phyloP scores from a whole-genome alignment of 2,329 filamentous ascomycete genomes.

The Kalmusia sp. region DNA sequence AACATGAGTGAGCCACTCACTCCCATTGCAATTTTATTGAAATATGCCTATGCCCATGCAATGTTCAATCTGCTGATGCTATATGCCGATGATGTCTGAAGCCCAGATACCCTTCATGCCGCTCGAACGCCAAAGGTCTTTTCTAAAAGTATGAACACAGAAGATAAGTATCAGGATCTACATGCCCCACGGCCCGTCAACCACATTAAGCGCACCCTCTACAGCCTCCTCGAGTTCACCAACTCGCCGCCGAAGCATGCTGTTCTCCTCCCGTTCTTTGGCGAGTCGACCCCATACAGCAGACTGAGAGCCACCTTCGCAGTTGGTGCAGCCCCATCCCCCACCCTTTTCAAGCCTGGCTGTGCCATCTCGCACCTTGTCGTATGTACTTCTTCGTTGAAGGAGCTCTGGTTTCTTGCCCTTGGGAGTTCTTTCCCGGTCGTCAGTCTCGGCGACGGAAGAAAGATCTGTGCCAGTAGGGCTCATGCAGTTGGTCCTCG shows the following conservation, averaged over 20 bases:
- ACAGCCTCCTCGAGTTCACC: conserved; percentile 61
- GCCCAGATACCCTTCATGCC: background rate
- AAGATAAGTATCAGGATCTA: conserved; percentile 10
- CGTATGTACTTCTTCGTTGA: conserved; percentile 36
- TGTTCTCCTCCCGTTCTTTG: conserved; percentile 63
- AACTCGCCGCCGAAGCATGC: conserved; percentile 59
- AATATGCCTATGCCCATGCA: background rate
- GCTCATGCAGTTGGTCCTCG: conserved; percentile 47
- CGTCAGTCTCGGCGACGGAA: conserved; percentile 44
- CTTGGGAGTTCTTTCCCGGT: conserved; percentile 36
- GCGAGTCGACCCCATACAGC: conserved; percentile 61
- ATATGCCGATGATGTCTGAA: background rate
- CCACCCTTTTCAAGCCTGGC: conserved; percentile 30
- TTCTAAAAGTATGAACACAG: conserved; percentile 8
- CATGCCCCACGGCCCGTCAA: conserved; percentile 46
- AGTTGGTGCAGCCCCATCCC: conserved; percentile 44
- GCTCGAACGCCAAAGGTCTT: background rate
- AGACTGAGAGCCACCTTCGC: conserved; percentile 45
- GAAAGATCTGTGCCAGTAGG: conserved; percentile 42
- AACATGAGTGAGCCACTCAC: background rate
- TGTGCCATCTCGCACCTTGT: conserved; percentile 53
- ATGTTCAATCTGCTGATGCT: conserved; percentile 3
- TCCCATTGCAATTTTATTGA: background rate
- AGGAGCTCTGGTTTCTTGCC: conserved; percentile 39
- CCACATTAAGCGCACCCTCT: conserved; percentile 63